Conservation (phyloP, 1,284 basidiomycete species). For the Melampsora abietis-canadensis region DNA sequence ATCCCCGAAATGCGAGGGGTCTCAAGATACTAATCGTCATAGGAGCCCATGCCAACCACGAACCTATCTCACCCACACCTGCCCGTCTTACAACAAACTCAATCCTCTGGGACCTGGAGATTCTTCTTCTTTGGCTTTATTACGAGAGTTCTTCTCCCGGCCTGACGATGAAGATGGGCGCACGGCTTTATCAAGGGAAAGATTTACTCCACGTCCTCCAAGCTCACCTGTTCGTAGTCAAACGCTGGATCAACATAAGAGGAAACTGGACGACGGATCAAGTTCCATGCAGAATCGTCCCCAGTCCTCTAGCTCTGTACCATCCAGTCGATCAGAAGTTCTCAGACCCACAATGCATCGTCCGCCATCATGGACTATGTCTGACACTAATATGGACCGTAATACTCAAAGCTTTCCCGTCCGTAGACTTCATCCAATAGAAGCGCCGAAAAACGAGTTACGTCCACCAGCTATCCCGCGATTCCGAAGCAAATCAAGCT, state of each 20-base stretch:
- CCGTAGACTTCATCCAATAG: too few species aligned
- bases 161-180: background rate
- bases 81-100: conserved; percentile 1
- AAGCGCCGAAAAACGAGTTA: too few species aligned
- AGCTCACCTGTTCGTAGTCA: background rate
- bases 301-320: background rate
- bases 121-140: background rate
- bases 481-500: too few species aligned
- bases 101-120: background rate
- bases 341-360: background rate
- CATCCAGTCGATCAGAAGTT: background rate
- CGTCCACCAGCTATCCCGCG: too few species aligned
- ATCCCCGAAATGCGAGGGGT: too few species aligned
- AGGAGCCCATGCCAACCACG: too few species aligned
- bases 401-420: too few species aligned
- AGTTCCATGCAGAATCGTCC: background rate
- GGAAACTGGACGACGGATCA: too few species aligned
- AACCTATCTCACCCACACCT: background rate
- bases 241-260: too few species aligned
- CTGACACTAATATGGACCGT: too few species aligned
- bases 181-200: background rate
- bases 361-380: background rate
- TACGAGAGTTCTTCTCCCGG: conserved; percentile 3
- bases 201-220: background rate
- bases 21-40: too few species aligned